Conservation (phyloP, 331 rosid genomes). For the Rosa hybrid region DNA sequence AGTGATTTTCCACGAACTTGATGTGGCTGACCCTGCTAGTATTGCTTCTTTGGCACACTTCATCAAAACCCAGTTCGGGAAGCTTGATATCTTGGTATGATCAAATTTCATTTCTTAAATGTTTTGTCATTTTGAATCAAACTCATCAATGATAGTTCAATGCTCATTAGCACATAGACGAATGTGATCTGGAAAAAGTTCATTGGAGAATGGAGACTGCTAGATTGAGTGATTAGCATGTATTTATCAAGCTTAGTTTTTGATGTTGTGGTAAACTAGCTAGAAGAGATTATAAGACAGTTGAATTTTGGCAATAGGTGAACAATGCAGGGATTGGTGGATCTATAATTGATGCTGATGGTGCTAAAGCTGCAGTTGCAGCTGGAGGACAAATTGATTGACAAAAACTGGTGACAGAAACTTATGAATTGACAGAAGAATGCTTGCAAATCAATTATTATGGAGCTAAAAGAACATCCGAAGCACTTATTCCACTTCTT, state of each 20-base stretch:
- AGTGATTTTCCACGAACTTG: slow-evolving; percentile 59
- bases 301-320: slow-evolving; percentile 36
- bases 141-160: neutral
- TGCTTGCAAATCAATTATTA: slow-evolving; percentile 53
- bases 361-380: neutral
- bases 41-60: slow-evolving; percentile 42
- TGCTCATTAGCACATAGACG: too few relatives aligned
- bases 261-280: neutral
- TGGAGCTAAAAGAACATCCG: slow-evolving; percentile 34
- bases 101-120: neutral
- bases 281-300: neutral
- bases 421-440: slow-evolving; percentile 37
- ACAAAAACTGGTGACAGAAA: slow-evolving; percentile 28
- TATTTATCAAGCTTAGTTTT: slow-evolving; percentile 26
- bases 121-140: neutral
- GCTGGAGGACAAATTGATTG: slow-evolving; percentile 18
- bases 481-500: slow-evolving; percentile 50
- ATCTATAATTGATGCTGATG: slow-evolving; percentile 23
- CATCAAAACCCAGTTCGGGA: slow-evolving; percentile 45
- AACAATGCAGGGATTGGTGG: slow-evolving; percentile 66
- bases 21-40: slow-evolving; percentile 47
- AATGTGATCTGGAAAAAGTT: neutral
- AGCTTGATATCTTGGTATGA: slow-evolving; percentile 59
- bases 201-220: neutral
- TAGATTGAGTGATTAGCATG: slow-evolving; percentile 11